Evolutionary conservation across 495 filamentous ascomycete genomes (phyloP).

Genomic region (Tuber microsphaerosporum): DNA sequence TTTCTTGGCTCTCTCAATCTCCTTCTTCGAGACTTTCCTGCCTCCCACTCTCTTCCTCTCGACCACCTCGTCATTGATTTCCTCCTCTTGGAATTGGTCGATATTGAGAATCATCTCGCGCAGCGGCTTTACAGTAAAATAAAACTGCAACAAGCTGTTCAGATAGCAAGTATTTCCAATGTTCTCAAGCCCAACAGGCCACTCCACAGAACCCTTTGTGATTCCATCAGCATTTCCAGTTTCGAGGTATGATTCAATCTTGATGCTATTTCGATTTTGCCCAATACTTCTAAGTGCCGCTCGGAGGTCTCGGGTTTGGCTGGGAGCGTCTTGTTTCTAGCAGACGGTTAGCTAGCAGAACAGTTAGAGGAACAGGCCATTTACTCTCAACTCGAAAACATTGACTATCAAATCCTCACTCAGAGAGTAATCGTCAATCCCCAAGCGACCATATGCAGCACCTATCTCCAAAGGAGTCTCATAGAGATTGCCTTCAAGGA

Average conservation of each 20-base stretch:
- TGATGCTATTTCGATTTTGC: slow-evolving; percentile 27
- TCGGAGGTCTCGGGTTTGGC: slow-evolving; percentile 27
- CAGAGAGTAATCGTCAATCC: slow-evolving; percentile 33
- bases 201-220: slow-evolving; percentile 42
- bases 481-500: slow-evolving; percentile 32
- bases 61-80: slow-evolving; percentile 54
- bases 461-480: slow-evolving; percentile 35
- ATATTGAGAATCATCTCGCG: slow-evolving; percentile 71
- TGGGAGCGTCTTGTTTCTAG: slow-evolving; percentile 33
- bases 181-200: slow-evolving; percentile 80
- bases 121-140: slow-evolving; percentile 78
- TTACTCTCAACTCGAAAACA: slow-evolving; percentile 38
- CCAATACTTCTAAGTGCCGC: slow-evolving; percentile 35
- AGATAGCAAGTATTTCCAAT: slow-evolving; percentile 98
- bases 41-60: slow-evolving; percentile 58
- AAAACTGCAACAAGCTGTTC: slow-evolving; percentile 92
- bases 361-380: neutral
- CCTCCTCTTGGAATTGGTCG: slow-evolving; percentile 58
- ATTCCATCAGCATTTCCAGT: slow-evolving; percentile 28
- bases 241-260: slow-evolving; percentile 37
- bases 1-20: slow-evolving; percentile 60
- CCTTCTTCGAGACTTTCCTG: slow-evolving; percentile 50
- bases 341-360: neutral
- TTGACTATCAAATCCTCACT: slow-evolving; percentile 37
- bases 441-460: slow-evolving; percentile 32